These are phyloP conservation scores for Huntiella bhutanensis DNA, from an alignment of 2,329 filamentous ascomycete species.

Conservation along the genomic window DNA sequence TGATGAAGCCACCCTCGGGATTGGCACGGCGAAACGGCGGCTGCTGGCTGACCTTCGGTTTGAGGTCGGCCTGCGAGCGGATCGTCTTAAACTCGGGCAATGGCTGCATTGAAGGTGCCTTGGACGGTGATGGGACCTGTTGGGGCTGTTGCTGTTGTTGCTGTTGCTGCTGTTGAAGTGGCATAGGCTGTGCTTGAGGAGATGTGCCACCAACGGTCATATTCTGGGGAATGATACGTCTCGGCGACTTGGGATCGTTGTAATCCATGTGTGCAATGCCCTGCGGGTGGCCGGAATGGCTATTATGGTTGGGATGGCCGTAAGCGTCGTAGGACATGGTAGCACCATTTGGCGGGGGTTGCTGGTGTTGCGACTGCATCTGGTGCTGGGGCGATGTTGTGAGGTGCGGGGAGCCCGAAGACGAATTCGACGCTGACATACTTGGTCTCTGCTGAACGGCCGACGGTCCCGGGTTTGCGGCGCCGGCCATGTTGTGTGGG, in stretches of 20 bases:
- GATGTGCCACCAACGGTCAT: conserved; percentile 14
- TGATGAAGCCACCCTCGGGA: conserved; percentile 94
- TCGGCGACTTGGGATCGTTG: conserved; percentile 38
- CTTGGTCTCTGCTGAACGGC: conserved; percentile 31
- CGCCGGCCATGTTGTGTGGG: conserved; percentile 35
- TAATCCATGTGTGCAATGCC: conserved; percentile 43
- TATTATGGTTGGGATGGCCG: conserved; percentile 8
- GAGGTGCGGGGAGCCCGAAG: conserved; percentile 10
- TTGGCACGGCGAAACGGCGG: conserved; percentile 84
- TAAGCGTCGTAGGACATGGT: conserved; percentile 43
- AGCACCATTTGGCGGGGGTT: conserved; percentile 8
- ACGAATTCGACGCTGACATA: conserved; percentile 39
- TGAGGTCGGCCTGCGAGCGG: conserved; percentile 51
- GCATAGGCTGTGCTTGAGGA: conserved; percentile 10
- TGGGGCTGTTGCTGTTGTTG: conserved; percentile 18
- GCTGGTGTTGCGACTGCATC: conserved; percentile 10
- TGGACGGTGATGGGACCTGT: conserved; percentile 4
- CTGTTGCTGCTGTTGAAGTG: not conserved
- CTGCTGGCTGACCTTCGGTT: conserved; percentile 68
- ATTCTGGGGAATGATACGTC: conserved; percentile 29
- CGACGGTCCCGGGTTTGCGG: conserved; percentile 24
- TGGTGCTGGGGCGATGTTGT: conserved; percentile 9
- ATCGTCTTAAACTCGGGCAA: conserved; percentile 80
- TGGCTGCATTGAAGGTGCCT: conserved; percentile 35
- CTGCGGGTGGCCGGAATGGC: conserved; percentile 2